Evolutionary conservation across 257 asterid genomes (phyloP).

Genomic region (Voacanga thouarsii): DNA sequence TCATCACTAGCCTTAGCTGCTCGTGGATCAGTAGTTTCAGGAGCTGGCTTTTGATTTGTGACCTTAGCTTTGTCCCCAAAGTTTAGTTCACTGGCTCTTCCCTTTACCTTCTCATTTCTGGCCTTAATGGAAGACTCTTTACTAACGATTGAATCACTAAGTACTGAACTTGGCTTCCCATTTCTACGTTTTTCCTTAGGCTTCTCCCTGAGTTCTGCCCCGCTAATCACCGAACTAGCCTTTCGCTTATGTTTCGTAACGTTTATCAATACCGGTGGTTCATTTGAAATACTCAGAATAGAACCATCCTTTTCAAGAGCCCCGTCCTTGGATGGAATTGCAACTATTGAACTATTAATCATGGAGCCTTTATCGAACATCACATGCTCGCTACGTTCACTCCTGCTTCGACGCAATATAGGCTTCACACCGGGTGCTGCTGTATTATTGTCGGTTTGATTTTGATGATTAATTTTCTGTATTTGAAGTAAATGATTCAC

Average conservation of each 20-base stretch:
- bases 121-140: constrained; percentile 36
- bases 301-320: constrained; percentile 47
- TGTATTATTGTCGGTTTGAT: not conserved
- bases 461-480: not conserved
- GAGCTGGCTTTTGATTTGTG: not conserved
- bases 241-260: constrained; percentile 35
- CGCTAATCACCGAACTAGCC: constrained; percentile 72
- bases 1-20: constrained; percentile 35
- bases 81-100: not conserved
- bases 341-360: constrained; percentile 38
- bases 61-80: not conserved
- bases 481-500: constrained; percentile 16
- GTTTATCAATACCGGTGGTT: constrained; percentile 32
- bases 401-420: constrained; percentile 43
- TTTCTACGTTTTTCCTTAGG: constrained; percentile 28
- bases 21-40: not conserved
- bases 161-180: constrained; percentile 50
- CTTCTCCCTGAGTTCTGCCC: constrained; percentile 51
- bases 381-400: constrained; percentile 64
- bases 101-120: constrained; percentile 14
- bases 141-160: constrained; percentile 60
- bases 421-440: constrained; percentile 27
- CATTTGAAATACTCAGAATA: constrained; percentile 54
- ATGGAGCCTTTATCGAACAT: constrained; percentile 35
- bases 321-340: constrained; percentile 23